Percentiles rank a stretch among this genome's conserved stretches.
Evolutionary conservation across 805 yeast species (phyloP).

Genomic region (Hanseniaspora taiwanica): DNA sequence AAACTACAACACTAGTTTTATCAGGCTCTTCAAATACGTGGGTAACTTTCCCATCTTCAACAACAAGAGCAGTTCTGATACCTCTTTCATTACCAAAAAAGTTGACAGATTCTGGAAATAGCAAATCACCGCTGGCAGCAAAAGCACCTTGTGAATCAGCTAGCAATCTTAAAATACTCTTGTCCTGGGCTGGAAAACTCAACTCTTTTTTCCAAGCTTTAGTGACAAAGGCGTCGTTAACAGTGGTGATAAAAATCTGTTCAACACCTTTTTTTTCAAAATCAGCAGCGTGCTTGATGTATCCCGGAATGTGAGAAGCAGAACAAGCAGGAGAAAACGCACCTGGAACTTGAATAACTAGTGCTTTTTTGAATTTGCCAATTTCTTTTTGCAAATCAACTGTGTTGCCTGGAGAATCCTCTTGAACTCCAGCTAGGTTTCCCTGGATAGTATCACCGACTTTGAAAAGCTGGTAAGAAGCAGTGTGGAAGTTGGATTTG

Average conservation of each 20-base stretch:
- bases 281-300: conserved; percentile 33
- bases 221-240: conserved; percentile 78
- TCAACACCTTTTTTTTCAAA: conserved; percentile 58
- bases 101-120: conserved; percentile 55
- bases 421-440: conserved; percentile 32
- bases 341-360: conserved; percentile 64
- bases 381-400: conserved; percentile 41
- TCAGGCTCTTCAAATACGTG: conserved; percentile 71
- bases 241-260: conserved; percentile 52
- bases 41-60: conserved; percentile 61
- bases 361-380: conserved; percentile 23
- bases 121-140: conserved; percentile 46
- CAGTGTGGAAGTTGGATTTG: conserved; percentile 4
- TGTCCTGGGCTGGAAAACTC: conserved; percentile 15
- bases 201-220: conserved; percentile 60
- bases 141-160: conserved; percentile 77
- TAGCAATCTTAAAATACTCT: conserved; percentile 35
- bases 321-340: conserved; percentile 82
- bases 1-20: conserved; percentile 49
- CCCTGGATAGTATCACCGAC: conserved; percentile 56
- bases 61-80: conserved; percentile 61
- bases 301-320: conserved; percentile 59
- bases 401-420: conserved; percentile 51
- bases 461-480: conserved; percentile 19
- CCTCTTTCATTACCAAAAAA: conserved; percentile 68